phyloP scores from a whole-genome alignment of 2,329 filamentous ascomycete genomes.

The Mycosphaerella arachidis region DNA sequence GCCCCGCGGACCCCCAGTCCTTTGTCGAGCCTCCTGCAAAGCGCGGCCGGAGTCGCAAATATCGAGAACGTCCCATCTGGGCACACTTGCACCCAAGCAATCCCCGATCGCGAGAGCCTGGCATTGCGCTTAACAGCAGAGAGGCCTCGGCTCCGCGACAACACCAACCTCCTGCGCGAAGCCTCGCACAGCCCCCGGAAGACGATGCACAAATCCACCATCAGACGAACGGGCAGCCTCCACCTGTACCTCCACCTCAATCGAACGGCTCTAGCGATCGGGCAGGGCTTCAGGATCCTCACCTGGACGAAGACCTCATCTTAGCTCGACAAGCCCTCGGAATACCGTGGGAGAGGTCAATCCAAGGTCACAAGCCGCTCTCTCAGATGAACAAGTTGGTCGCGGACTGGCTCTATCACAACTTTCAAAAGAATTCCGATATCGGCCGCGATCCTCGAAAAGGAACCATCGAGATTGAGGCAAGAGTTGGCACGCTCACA shows the following conservation, averaged over 20 bases:
- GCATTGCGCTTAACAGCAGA: slow-evolving; percentile 2
- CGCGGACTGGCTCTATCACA: slow-evolving; percentile 26
- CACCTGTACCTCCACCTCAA: background rate
- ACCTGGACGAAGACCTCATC: slow-evolving; percentile 26
- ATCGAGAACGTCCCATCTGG: slow-evolving; percentile 32
- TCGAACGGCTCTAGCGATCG: slow-evolving; percentile 2
- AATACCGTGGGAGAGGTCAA: slow-evolving; percentile 30
- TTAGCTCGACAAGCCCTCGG: slow-evolving; percentile 23
- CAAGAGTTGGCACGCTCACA: slow-evolving; percentile 80
- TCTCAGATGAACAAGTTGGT: slow-evolving; percentile 23
- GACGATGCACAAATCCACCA: background rate
- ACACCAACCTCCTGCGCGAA: slow-evolving; percentile 9
- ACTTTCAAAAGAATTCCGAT: slow-evolving; percentile 41
- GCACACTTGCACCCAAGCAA: slow-evolving; percentile 30
- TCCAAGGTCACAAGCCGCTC: slow-evolving; percentile 24
- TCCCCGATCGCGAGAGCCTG: slow-evolving; percentile 16
- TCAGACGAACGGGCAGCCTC: slow-evolving; percentile 3
- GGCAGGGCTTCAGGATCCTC: slow-evolving; percentile 11
- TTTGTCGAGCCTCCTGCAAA: slow-evolving; percentile 27
- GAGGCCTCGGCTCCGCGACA: background rate
- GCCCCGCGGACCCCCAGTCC: slow-evolving; percentile 23
- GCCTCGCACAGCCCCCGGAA: background rate
- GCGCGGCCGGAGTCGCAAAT: slow-evolving; percentile 25
- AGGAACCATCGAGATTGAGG: slow-evolving; percentile 86
- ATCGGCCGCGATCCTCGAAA: slow-evolving; percentile 55